phyloP scores from a whole-genome alignment of 1,284 basidiomycete species.

The Puccinia hordei region DNA sequence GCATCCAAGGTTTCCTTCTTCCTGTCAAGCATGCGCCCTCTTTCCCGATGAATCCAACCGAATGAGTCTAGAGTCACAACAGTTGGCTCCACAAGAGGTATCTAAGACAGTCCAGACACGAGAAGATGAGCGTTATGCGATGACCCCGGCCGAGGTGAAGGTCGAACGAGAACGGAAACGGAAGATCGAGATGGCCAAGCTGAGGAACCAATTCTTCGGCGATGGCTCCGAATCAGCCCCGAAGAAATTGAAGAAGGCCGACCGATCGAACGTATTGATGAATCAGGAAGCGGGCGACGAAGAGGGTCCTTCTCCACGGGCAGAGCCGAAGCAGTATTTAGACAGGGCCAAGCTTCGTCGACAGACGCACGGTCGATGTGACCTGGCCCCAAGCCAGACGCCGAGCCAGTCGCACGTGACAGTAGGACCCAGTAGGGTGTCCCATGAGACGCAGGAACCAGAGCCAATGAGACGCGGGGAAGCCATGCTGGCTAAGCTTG shows the following conservation, averaged over 20 bases:
- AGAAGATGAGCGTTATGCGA: conserved; percentile 33
- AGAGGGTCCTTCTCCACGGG: background rate
- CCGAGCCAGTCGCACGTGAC: background rate
- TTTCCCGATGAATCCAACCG: conserved; percentile 41
- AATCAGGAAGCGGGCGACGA: background rate
- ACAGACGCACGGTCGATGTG: conserved; percentile 13
- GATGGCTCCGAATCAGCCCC: background rate
- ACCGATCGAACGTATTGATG: background rate
- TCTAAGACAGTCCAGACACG: background rate
- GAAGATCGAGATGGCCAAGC: conserved; percentile 40
- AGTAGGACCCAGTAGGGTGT: background rate
- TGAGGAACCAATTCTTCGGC: conserved; percentile 41
- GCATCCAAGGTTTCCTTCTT: conserved; percentile 24
- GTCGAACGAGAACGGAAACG: conserved; percentile 32
- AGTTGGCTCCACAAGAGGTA: background rate
- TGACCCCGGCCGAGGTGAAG: conserved; percentile 37
- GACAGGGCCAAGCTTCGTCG: conserved; percentile 34
- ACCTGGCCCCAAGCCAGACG: background rate
- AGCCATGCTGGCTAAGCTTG: conserved; percentile 25
- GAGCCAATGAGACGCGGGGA: conserved; percentile 24
- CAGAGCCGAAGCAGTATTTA: conserved; percentile 10
- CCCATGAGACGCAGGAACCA: background rate
- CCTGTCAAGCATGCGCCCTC: conserved; percentile 28
- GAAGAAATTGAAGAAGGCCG: conserved; percentile 9
- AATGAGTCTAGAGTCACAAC: conserved; percentile 6